Conservation (phyloP, 257 asterid genomes). For the Petunia secreta region DNA sequence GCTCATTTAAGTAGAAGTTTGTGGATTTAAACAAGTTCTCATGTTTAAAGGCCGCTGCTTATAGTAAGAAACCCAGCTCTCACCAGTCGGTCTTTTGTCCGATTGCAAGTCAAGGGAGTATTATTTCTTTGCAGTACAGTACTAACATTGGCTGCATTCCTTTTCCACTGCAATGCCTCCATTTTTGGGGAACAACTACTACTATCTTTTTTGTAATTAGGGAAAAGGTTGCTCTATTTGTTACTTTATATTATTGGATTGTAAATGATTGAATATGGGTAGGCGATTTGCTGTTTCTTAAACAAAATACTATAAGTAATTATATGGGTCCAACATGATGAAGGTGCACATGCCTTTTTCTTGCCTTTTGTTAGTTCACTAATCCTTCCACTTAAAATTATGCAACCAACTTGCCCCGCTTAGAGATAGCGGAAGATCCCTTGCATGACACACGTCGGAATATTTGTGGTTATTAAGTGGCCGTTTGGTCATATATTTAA, state of each 20-base stretch:
- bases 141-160: background rate
- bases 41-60: background rate
- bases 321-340: background rate
- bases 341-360: background rate
- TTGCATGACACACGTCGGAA: no score
- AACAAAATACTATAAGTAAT: background rate
- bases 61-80: background rate
- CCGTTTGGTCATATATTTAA: no score
- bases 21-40: background rate
- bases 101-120: background rate
- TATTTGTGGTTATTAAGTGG: no score
- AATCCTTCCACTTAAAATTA: background rate
- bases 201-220: background rate
- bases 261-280: background rate
- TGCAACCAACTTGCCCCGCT: background rate
- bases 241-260: background rate
- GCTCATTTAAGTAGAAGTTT: background rate
- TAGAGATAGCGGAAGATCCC: no score
- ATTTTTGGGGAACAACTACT: background rate
- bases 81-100: background rate
- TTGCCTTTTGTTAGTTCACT: background rate
- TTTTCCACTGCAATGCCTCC: background rate
- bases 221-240: no score
- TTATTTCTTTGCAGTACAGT: background rate
- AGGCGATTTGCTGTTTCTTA: background rate